phyloP scores from a whole-genome alignment of 2,329 filamentous ascomycete species.

The Clonostachys byssicola region DNA sequence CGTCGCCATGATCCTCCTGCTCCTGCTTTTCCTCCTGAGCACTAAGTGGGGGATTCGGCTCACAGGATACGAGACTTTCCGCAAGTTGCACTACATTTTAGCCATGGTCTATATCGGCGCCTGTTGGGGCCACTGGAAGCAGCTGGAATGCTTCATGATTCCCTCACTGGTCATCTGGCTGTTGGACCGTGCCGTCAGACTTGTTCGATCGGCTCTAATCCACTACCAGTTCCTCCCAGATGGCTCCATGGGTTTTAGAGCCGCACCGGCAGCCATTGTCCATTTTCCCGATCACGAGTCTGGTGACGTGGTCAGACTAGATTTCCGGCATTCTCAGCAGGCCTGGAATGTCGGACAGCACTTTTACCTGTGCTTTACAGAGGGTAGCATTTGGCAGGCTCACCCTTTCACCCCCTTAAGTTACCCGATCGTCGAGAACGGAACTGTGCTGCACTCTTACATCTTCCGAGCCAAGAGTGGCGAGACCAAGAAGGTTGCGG shows the following conservation, averaged over 20 bases:
- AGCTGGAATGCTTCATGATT: conserved; percentile 65
- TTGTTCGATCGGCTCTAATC: conserved; percentile 53
- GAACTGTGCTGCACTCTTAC: conserved; percentile 46
- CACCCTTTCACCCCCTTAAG: conserved; percentile 67
- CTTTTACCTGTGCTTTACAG: conserved; percentile 66
- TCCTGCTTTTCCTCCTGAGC: conserved; percentile 57
- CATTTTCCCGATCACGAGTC: conserved; percentile 51
- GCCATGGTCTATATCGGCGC: conserved; percentile 73
- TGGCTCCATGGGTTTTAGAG: conserved; percentile 46
- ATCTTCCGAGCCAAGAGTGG: conserved; percentile 54
- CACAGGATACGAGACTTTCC: conserved; percentile 75
- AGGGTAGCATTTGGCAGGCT: conserved; percentile 65
- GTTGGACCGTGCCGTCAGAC: conserved; percentile 56
- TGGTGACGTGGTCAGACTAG: conserved; percentile 61
- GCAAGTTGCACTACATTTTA: conserved; percentile 68
- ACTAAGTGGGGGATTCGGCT: conserved; percentile 51
- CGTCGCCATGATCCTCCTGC: conserved; percentile 61
- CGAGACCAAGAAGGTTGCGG: conserved; percentile 52
- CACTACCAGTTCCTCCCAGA: conserved; percentile 50
- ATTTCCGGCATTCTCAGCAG: conserved; percentile 57
- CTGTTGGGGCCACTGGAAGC: conserved; percentile 71
- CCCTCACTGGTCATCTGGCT: conserved; percentile 62
- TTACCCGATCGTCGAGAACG: conserved; percentile 34
- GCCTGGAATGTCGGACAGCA: conserved; percentile 66
- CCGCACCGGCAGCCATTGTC: conserved; percentile 37